Evolutionary conservation across 2,329 filamentous ascomycete genomes (phyloP).

Genomic region (Ramularia endophylla): DNA sequence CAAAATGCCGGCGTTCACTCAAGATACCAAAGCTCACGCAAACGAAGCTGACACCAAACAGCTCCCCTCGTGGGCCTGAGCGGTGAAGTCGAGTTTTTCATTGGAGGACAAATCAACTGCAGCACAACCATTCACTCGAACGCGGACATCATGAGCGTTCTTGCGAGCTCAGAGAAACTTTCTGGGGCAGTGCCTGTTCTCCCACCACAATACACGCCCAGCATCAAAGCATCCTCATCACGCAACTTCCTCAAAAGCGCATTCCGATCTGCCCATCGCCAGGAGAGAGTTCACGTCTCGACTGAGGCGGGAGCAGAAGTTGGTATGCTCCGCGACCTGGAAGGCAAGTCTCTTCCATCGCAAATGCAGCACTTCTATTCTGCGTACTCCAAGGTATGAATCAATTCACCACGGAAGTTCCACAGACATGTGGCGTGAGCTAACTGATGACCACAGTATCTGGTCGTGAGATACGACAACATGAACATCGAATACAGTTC

Average conservation of each 20-base stretch:
- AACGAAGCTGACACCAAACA: neutral
- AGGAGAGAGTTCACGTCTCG: neutral
- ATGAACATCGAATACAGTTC: neutral
- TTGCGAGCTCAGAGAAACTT: slow-evolving; percentile 25
- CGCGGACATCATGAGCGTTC: slow-evolving; percentile 47
- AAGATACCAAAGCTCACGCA: too few species aligned
- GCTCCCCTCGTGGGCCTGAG: slow-evolving; percentile 44
- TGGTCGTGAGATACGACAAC: slow-evolving; percentile 31
- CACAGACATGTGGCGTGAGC: neutral
- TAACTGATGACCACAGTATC: slow-evolving; percentile 29
- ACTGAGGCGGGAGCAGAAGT: slow-evolving; percentile 36
- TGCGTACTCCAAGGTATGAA: slow-evolving; percentile 42
- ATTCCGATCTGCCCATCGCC: too few species aligned
- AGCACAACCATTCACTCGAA: slow-evolving; percentile 48
- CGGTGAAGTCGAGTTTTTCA: slow-evolving; percentile 47
- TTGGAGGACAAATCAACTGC: slow-evolving; percentile 54
- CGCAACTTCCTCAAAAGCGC: neutral
- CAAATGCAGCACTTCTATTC: slow-evolving; percentile 40
- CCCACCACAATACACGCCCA: neutral
- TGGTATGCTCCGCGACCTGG: slow-evolving; percentile 33
- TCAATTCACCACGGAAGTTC: too few species aligned
- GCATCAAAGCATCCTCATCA: slow-evolving; percentile 1
- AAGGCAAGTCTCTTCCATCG: slow-evolving; percentile 31
- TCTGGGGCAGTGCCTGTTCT: slow-evolving; percentile 1
- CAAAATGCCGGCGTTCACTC: too few species aligned